These are phyloP conservation scores for Schizonepeta tenuifolia DNA, from an alignment of 257 asterid species.

Conservation along the genomic window DNA sequence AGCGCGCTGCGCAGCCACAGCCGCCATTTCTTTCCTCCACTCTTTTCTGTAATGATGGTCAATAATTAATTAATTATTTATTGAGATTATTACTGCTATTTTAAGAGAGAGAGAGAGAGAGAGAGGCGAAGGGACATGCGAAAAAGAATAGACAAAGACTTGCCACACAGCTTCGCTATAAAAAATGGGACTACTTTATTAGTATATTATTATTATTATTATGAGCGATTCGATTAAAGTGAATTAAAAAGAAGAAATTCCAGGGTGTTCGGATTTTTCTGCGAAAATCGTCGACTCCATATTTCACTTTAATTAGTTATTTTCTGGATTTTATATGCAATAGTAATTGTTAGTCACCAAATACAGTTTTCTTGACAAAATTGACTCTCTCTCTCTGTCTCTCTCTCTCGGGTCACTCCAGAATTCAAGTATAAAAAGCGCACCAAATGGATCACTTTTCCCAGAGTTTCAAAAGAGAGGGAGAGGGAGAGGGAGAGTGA, in stretches of 20 bases:
- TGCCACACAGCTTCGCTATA: constrained; percentile 1
- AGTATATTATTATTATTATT: too few species aligned
- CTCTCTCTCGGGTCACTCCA: too few species aligned
- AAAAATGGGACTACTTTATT: constrained; percentile 9
- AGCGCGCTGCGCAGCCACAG: constrained; percentile 63
- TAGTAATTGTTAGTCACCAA: not conserved
- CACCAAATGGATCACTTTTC: constrained; percentile 30
- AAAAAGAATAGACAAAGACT: constrained; percentile 45
- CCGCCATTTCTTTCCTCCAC: constrained; percentile 61
- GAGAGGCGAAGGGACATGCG: constrained; percentile 37
- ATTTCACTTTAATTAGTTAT: not conserved
- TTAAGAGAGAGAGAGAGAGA: constrained; percentile 27
- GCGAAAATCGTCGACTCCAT: not conserved
- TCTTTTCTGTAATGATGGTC: constrained; percentile 29
- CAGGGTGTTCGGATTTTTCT: constrained; percentile 15
- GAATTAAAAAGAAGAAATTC: not conserved
- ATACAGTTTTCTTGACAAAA: not conserved
- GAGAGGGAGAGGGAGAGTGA: not conserved
- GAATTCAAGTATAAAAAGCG: constrained; percentile 41
- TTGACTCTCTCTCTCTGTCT: not conserved
- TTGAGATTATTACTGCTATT: constrained; percentile 22
- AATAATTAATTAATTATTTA: constrained; percentile 33
- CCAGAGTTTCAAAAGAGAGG: constrained; percentile 1
- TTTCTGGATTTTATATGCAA: constrained; percentile 21
- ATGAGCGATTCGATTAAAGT: not conserved